Conservation (phyloP, 1,139 yeast species). For the Yamadazyma siamensis region DNA sequence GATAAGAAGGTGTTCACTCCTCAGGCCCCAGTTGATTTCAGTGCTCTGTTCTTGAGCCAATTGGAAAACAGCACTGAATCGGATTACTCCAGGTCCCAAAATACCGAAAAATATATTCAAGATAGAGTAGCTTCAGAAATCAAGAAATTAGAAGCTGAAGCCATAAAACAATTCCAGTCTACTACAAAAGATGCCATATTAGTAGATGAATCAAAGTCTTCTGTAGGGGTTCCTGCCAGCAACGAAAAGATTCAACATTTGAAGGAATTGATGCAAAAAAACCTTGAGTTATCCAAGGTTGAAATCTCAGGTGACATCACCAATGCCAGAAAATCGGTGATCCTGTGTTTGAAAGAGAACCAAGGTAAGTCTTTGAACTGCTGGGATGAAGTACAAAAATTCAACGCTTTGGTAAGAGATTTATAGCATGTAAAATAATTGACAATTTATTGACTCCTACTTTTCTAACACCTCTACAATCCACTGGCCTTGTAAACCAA, state of each 20-base stretch:
- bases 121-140: slow-evolving; percentile 70
- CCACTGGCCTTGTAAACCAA: slow-evolving; percentile 82
- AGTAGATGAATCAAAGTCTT: slow-evolving; percentile 26
- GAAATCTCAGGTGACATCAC: slow-evolving; percentile 28
- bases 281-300: slow-evolving; percentile 41
- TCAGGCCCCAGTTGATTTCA: slow-evolving; percentile 70
- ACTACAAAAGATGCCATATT: slow-evolving; percentile 44
- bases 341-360: slow-evolving; percentile 66
- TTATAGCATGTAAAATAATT: no score
- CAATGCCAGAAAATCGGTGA: slow-evolving; percentile 54
- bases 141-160: slow-evolving; percentile 56
- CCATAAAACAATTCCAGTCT: slow-evolving; percentile 53
- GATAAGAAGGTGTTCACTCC: slow-evolving; percentile 70
- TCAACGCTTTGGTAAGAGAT: slow-evolving; percentile 51
- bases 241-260: slow-evolving; percentile 43
- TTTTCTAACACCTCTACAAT: no score
- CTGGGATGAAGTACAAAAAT: slow-evolving; percentile 78
- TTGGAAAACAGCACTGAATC: slow-evolving; percentile 75
- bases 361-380: slow-evolving; percentile 78
- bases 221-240: slow-evolving; percentile 27
- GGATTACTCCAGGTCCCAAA: slow-evolving; percentile 78
- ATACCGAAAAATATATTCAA: slow-evolving; percentile 74
- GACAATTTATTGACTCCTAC: not conserved
- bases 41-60: slow-evolving; percentile 64
- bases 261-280: slow-evolving; percentile 45